These are phyloP conservation scores for Melanopsichium pennsylvanicum DNA, from an alignment of 1,284 basidiomycete genomes.

Conservation along the genomic window DNA sequence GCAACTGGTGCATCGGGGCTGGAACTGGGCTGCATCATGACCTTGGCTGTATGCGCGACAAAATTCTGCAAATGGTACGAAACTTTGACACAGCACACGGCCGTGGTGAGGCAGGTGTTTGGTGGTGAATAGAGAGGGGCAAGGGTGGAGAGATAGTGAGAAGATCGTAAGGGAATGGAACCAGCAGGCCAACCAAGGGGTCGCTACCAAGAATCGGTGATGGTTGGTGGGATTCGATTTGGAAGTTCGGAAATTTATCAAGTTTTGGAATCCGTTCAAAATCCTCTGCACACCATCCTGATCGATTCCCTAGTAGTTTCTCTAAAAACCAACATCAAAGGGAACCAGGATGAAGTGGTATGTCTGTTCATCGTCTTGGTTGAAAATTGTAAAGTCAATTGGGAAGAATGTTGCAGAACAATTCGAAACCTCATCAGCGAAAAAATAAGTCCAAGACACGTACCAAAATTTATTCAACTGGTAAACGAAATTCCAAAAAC, in stretches of 20 bases:
- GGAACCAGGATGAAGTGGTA: slow-evolving; percentile 83
- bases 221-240: slow-evolving; percentile 82
- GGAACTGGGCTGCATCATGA: too few species aligned
- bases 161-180: too few species aligned
- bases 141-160: too few species aligned
- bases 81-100: too few species aligned
- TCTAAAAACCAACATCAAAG: slow-evolving; percentile 74
- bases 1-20: too few species aligned
- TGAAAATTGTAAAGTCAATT: slow-evolving; percentile 6
- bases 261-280: slow-evolving; percentile 69
- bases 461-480: slow-evolving; percentile 72
- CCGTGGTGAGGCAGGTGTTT: too few species aligned
- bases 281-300: slow-evolving; percentile 64
- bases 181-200: too few species aligned
- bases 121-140: too few species aligned
- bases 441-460: slow-evolving; percentile 70
- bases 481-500: slow-evolving; percentile 80
- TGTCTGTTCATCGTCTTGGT: slow-evolving; percentile 80
- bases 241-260: slow-evolving; percentile 86
- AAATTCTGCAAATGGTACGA: too few species aligned
- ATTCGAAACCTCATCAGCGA: slow-evolving; percentile 71
- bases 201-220: too few species aligned
- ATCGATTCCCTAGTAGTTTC: slow-evolving; percentile 80
- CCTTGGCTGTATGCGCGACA: too few species aligned
- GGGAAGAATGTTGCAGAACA: slow-evolving; percentile 70